Base-by-base conservation (phyloP, 2,329 filamentous ascomycete species). In the Diplocarpon rosae region DNA sequence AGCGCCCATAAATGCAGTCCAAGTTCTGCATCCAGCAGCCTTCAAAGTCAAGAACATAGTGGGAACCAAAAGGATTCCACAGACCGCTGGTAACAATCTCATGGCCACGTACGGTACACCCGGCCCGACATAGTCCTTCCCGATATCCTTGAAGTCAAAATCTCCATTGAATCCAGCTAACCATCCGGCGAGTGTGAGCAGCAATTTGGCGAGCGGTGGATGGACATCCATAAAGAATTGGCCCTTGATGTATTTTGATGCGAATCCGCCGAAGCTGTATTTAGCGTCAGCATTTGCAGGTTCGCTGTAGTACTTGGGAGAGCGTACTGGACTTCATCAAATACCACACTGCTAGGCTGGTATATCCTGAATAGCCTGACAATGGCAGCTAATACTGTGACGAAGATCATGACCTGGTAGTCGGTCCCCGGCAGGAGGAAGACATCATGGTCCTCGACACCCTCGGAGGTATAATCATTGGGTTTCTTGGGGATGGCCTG, bases 201-300 rank as follows among this genome's bases (percentile, higher is more conserved):
- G 80, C 63, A 98, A 78, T 72, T 98, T 98, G 54, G 92, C 92
- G 49, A 98, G 75, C 37, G 92, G 92, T 28, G 92, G 92, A 63
- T 98, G 92, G n/a, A 98, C 92, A 63, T 98, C 92, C 92, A 98
- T 98, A 67, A 98, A 98, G 76, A 98, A 98, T 64, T 76, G 83
- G 61, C 92, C 92, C 73, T 98, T 96, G 75, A 98, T 96, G 66
- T 98, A 98, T 67, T 98, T 98, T 58, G 85, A 87, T 53, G 92
- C 92, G 63, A 98, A 98, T 39, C 92, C 92, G 64, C 92, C 92
- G 65, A 98, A 98, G 68, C 88, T 95, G 53, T 52, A 20, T 39
- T 46, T 27, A 44, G 30, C 24, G 16, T 54, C 40, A 58, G 58
- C 20, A 45, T 48, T 24, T 46, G 40, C n/a, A 33, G 35, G 45